Percentiles rank a stretch among this genome's conserved stretches.
These are phyloP conservation scores for Dalechampia spathulata DNA, from an alignment of 441 rosid genomes.

Conservation along the genomic window DNA sequence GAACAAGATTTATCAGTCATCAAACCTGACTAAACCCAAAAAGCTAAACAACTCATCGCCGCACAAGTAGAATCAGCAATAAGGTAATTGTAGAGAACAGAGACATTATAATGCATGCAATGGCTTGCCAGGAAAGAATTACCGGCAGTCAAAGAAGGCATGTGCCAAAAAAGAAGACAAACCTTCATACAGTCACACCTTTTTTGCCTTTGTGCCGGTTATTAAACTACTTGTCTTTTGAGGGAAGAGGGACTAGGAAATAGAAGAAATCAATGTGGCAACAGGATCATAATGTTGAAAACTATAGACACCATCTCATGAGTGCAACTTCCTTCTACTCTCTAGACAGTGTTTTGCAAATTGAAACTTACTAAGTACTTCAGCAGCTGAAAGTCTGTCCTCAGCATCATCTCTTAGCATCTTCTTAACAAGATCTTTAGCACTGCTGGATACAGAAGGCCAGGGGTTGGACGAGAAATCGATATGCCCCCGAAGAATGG, in stretches of 20 bases:
- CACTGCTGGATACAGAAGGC: constrained; percentile 74
- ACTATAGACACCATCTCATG: too few species aligned
- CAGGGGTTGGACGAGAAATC: constrained; percentile 87
- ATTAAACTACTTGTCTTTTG: too few species aligned
- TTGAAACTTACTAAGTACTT: constrained; percentile 65
- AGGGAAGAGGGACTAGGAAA: too few species aligned
- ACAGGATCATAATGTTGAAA: too few species aligned
- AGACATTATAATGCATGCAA: background rate
- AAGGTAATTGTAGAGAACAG: background rate
- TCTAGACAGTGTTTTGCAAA: background rate
- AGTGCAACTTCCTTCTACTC: too few species aligned
- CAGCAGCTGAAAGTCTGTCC: constrained; percentile 67
- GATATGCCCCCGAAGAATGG: constrained; percentile 58
- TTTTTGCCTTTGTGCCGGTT: too few species aligned
- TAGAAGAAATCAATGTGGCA: too few species aligned
- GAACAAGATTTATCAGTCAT: too few species aligned
- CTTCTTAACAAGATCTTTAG: constrained; percentile 83
- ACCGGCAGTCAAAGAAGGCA: background rate
- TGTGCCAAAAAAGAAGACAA: too few species aligned
- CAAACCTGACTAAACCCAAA: background rate
- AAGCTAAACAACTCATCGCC: background rate
- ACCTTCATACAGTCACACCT: background rate
- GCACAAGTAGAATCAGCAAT: background rate
- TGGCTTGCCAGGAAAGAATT: too few species aligned
- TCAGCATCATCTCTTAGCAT: constrained; percentile 78